phyloP scores from a whole-genome alignment of 169 alveolate genomes.

The Neospora caninum region DNA sequence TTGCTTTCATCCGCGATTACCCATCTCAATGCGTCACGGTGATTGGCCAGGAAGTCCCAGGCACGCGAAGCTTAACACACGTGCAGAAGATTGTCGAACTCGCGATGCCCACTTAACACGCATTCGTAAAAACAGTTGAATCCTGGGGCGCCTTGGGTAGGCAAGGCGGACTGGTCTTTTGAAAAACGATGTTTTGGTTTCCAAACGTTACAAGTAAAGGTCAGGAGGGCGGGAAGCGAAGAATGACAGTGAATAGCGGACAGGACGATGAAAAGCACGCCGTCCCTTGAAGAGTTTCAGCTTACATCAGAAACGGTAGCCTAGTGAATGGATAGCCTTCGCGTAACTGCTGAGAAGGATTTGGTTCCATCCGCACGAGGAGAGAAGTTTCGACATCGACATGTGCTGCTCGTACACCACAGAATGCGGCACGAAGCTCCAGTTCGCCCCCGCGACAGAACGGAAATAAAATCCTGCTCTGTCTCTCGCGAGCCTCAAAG shows the following conservation, averaged over 20 bases:
- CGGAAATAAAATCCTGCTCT: conserved; percentile 15
- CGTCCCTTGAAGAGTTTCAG: too few relatives aligned
- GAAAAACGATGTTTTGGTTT: too few relatives aligned
- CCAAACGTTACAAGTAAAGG: too few relatives aligned
- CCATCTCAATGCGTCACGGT: too few relatives aligned
- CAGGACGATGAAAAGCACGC: neutral
- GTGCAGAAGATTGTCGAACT: too few relatives aligned
- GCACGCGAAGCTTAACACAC: too few relatives aligned
- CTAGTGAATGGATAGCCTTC: neutral
- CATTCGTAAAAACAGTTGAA: too few relatives aligned
- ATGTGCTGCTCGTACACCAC: conserved; percentile 20
- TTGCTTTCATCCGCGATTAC: too few relatives aligned
- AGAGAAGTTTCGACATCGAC: neutral
- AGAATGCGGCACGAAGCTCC: conserved; percentile 6
- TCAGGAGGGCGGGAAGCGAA: neutral
- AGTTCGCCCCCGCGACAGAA: neutral
- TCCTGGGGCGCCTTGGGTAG: too few relatives aligned
- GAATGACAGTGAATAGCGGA: neutral
- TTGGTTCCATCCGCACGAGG: conserved; percentile 8
- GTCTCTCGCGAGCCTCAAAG: neutral
- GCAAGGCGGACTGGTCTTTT: too few relatives aligned
- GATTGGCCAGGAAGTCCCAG: too few relatives aligned
- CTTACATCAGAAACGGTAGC: conserved; percentile 1
- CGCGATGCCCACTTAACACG: too few relatives aligned
- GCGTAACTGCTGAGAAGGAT: neutral